Base-by-base conservation (phyloP, 768 basidiomycete genomes). In the Kwoniella heveanensis region DNA sequence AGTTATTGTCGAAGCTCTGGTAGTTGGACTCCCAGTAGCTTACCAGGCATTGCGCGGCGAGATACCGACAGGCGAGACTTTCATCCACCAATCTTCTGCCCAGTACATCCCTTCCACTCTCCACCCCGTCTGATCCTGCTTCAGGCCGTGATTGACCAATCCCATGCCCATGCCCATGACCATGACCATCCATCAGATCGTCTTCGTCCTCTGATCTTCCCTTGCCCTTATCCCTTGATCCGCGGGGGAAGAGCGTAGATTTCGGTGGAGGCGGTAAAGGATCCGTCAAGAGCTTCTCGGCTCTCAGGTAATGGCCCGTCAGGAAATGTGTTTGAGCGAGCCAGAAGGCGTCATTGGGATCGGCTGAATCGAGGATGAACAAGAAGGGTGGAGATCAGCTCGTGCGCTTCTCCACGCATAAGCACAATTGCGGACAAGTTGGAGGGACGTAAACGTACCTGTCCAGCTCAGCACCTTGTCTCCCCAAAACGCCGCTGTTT, bases 341-440 rank as follows among this genome's bases (percentile, higher is more conserved):
- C 96, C 96, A 99, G 81, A 99, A 98, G 13, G 93, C 96, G 80
- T 99, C 96, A 77, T 97, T 96, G 29, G 93, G 89, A 73, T 98
- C 92, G 66, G 88, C 95, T 95, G 71, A 1, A 37, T 54, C 19
- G 37, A 29, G 32, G 61, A 55, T 15, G 17, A 21, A 9, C 17
- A 53, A 30, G 3, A 22, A 30, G 6, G 15, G 9, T 62, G 7
- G 13, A 32, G 32, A 13, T 32, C 13, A 32, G 32, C 32, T 47
- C 7, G 46, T n/a, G 17, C 7, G 46, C 46, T 47, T 19, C 46
- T 47, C n/a, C n/a, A n/a, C n/a, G 19, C 19, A 47, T 19, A 8
- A 47, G 46, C 8, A 10, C 8, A 32, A 10, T 19, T 48, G 9
- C 48, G 3, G 32, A 36, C 6, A 36, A 7, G 32, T 17, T 9